Evolutionary conservation across 495 filamentous ascomycete species (phyloP), one percentile per base, ranked within the genome.

Genomic region (Lichenothelia convexa): DNA sequence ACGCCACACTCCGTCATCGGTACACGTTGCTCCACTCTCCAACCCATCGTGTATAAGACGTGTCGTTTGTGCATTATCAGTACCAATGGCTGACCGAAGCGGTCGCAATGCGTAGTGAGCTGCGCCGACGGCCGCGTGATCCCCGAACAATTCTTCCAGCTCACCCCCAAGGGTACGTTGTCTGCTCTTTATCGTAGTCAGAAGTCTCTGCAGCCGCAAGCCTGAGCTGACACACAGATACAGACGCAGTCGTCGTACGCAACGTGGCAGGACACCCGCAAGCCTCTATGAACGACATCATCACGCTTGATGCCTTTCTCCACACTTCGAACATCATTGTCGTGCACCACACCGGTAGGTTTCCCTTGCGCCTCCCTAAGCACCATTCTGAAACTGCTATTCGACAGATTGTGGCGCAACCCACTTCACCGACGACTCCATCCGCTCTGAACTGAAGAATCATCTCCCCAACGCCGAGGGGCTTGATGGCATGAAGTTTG

Each of bases 311-410:
- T 18, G 34, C 40, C 29, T 35, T 46, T 2, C 16, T 45, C 16
- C 22, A 23, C 5, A 36, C 40, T 19, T 13, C 15, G 13, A 32
- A 45, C 6, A 11, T 46, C 16, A 40, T 46, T 21, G 24, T 46
- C 2, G 36, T 46, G 21, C 44, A 45, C 23, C 44, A 46, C 19
- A 46, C 44, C 19, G 44, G 44, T 45, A 13, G 1, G 42, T 22
- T 5, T 9, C 12, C 26, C 41, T 8, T 11, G 3, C n/a, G 12
- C 35, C 4, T 8, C 8, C 30, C 18, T 15, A 11, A 18, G 30
- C 4, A 1, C 0, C 3, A 12, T 7, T 32, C n/a, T 21, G 11
- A 29, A 26, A 29, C 13, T 6, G 5, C 24, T 3, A 9, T 4
- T n/a, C 20, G 8, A 12, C 18, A 46, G 44, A 46, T 29, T 46